A percentile compares a stretch with the other conserved stretches of the same genome.
These are phyloP conservation scores for Omphalotus olearius DNA, from an alignment of 1,284 basidiomycete species.

Conservation along the genomic window DNA sequence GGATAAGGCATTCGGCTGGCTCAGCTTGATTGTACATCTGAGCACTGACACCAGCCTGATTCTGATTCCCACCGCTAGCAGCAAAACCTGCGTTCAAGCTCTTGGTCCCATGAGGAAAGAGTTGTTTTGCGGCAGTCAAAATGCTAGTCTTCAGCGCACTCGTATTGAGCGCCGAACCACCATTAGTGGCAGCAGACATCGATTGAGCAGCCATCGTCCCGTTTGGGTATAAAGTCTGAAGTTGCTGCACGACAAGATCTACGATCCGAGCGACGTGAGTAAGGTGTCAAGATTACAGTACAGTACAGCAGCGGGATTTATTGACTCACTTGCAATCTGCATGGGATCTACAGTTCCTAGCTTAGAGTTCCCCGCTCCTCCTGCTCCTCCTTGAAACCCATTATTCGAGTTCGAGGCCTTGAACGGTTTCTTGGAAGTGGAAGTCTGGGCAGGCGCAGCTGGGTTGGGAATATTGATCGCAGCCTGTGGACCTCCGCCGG, in stretches of 20 bases:
- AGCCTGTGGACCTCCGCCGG: background rate
- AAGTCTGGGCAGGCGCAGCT: background rate
- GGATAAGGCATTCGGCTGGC: constrained; percentile 39
- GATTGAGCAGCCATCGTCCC: constrained; percentile 23
- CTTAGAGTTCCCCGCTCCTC: background rate
- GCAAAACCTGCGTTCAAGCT: too few relatives aligned
- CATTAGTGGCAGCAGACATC: too few relatives aligned
- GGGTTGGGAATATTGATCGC: background rate
- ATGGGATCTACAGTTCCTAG: constrained; percentile 4
- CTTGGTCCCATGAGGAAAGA: too few relatives aligned
- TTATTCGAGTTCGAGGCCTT: background rate
- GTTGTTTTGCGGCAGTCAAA: too few relatives aligned
- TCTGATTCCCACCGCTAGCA: too few relatives aligned
- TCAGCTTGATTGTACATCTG: constrained; percentile 1
- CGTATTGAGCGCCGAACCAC: too few relatives aligned
- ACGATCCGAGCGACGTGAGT: background rate
- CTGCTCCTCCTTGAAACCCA: background rate
- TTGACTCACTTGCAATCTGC: constrained; percentile 21
- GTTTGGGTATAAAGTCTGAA: constrained; percentile 21
- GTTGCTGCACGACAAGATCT: constrained; percentile 20
- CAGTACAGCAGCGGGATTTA: background rate
- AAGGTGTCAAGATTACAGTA: background rate
- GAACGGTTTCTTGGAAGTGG: background rate
- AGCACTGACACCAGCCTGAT: too few relatives aligned
- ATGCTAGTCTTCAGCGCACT: too few relatives aligned